Percentiles rank a stretch among this genome's conserved stretches.
Conservation (phyloP, 1,284 basidiomycete species). For the Ceratobasidium sp. region DNA sequence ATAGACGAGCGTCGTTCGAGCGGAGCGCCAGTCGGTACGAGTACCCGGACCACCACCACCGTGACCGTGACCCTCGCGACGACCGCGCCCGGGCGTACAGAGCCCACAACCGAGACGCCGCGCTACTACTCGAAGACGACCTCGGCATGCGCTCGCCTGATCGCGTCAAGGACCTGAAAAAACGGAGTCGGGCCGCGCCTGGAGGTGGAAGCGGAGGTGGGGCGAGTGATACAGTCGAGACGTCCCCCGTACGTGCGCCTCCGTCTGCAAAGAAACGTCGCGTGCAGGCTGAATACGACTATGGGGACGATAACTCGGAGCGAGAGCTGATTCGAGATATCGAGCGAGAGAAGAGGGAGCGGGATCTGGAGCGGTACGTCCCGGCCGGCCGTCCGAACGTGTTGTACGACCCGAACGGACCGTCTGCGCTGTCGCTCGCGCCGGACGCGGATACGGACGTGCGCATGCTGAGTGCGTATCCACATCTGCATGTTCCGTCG, state of each 20-base stretch:
- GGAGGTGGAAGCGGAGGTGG: no score
- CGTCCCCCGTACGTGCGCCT: constrained; percentile 24
- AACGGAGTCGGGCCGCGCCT: constrained; percentile 19
- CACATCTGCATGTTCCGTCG: constrained; percentile 37
- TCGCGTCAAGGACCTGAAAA: constrained; percentile 38
- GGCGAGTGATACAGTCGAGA: not conserved
- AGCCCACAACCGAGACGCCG: constrained; percentile 42
- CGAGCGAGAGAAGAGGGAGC: not conserved
- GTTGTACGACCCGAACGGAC: constrained; percentile 37
- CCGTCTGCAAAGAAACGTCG: constrained; percentile 32
- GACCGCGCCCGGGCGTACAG: constrained; percentile 19
- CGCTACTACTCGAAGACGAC: constrained; percentile 43
- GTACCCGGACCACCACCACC: not conserved
- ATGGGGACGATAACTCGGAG: not conserved
- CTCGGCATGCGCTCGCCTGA: constrained; percentile 42
- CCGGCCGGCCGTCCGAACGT: not conserved
- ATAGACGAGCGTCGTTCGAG: constrained; percentile 26
- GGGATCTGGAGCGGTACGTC: not conserved
- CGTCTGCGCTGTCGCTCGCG: constrained; percentile 16
- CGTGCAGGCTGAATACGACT: constrained; percentile 18
- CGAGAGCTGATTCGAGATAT: not conserved
- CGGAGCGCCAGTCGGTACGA: not conserved
- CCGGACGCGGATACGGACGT: constrained; percentile 29
- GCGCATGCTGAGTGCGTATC: constrained; percentile 30
- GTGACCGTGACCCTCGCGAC: not conserved